These are phyloP conservation scores for Cupressus sempervirens DNA, from an alignment of 75 land plant species.

Conservation along the genomic window DNA sequence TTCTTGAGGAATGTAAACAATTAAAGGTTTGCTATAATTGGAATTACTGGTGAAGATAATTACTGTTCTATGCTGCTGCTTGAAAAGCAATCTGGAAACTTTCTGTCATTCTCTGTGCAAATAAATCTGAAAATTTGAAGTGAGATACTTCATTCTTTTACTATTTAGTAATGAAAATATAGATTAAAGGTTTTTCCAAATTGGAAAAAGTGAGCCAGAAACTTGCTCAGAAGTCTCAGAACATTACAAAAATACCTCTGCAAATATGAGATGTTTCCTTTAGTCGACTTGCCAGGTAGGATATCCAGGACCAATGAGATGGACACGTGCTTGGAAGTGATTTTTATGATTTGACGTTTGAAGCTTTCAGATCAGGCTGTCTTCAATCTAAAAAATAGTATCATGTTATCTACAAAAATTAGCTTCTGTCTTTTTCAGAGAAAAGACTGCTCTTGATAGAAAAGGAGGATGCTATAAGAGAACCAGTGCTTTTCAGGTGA, in stretches of 20 bases:
- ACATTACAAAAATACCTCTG: background rate
- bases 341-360: too few relatives aligned
- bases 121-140: too few relatives aligned
- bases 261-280: background rate
- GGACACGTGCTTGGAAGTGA: background rate
- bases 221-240: background rate
- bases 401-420: background rate
- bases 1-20: too few relatives aligned
- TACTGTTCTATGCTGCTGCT: too few relatives aligned
- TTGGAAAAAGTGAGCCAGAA: background rate
- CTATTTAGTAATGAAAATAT: background rate
- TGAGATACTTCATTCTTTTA: background rate
- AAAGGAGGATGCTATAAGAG: background rate
- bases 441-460: background rate
- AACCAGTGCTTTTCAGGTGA: too few relatives aligned
- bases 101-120: too few relatives aligned
- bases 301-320: background rate
- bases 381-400: background rate
- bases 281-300: background rate
- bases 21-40: too few relatives aligned
- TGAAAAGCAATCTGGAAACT: too few relatives aligned
- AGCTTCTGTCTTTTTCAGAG: background rate
- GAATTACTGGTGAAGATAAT: too few relatives aligned
- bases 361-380: background rate
- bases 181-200: background rate